Base-by-base conservation (phyloP, 2,329 filamentous ascomycete species). In the Pestalotiopsis sp. region DNA sequence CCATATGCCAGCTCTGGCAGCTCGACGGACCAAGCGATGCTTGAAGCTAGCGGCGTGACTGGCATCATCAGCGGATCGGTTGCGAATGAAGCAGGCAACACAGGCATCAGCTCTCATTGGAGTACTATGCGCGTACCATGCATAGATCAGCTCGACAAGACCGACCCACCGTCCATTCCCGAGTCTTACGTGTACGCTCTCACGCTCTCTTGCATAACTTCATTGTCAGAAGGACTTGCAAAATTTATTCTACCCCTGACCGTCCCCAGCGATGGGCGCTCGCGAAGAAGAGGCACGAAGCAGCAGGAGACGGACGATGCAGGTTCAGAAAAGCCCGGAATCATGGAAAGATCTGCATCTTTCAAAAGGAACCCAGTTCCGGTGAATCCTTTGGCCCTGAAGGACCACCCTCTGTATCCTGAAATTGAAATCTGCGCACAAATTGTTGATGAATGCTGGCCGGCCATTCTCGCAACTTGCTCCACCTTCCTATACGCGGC, bases 121-220 rank as follows among this genome's bases (percentile, higher is more conserved):
- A 99, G 96, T 79, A 88, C 91, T 13, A 88, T 97, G 70, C 89
- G 94, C 64, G 92, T 94, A 12, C 92, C 94, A 4, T 97, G 94
- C 76, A 94, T 98, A 70, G 96, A 99, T 74, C 94, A 97, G 72
- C 88, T 98, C 23, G 96, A 99, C 81, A 99, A 98, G 79, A 89
- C 90, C 0, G 95, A 97, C 62, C 88, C 95, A 0, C 94, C 95
- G 4, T 75, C 84, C 0, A 88, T 97, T 25, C 96, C 96, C 0
- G 95, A 98, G 70, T 97, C 96, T 0, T 99, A 99, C 76, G 87
- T 97, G 7, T 98, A 98, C 81, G 94, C 92, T 71, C 84, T 99
- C 62, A 93, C 95, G 1, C 82, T 99, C 57, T 92, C 93, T 2
- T 98, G 95, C 76, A 92, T 99, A 69, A 95, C 93, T 59, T 94